Base-by-base conservation (phyloP, 257 asterid genomes). In the Thymus quinquecostatus region DNA sequence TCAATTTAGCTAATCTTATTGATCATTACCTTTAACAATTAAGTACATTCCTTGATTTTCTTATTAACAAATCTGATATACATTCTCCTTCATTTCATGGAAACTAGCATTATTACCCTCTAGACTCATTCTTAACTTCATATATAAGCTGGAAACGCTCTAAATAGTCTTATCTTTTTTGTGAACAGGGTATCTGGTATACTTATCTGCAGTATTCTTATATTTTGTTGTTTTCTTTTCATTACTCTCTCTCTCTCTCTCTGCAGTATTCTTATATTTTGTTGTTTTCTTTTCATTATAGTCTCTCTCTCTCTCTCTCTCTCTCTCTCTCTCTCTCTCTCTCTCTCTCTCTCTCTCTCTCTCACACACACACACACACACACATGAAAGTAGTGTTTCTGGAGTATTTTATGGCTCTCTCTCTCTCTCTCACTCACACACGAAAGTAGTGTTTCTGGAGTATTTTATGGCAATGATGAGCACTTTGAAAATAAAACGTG, bases 101-200 rank as follows among this genome's bases (percentile, higher is more conserved):
- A 57, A 36, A 28, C 66, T 49, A 27, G 10, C 28, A 43, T 60
- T 48, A n/a, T 58, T 49, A 44, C 32, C 55, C 61, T 74, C 11
- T 11, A 54, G 50, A 34, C 32, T 43, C 60, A 56, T 43, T 10
- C 41, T 72, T 38, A 47, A 63, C 45, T 50, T 51, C 63, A 72
- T 62, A 60, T 12, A 58, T 65, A 59, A 45, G 51, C 58, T 60
- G 34, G 60, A 58, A 56, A 47, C 14, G 13, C 60, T n/a, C 41
- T 30, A 51, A 44, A 21, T 60, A 41, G 55, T 69, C 34, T 41
- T 51, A 5, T 5, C 54, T 1, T 63, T 21, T 49, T 32, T 3
- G 3, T 57, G 50, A 44, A 57, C 12, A 14, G 57, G 65, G 45
- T 8, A 21, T 64, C 45, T 13, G 0, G 10, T 63, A n/a, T 54